Evolutionary conservation across 179 eudicot species (phyloP).

Genomic region (Silene vulgaris): DNA sequence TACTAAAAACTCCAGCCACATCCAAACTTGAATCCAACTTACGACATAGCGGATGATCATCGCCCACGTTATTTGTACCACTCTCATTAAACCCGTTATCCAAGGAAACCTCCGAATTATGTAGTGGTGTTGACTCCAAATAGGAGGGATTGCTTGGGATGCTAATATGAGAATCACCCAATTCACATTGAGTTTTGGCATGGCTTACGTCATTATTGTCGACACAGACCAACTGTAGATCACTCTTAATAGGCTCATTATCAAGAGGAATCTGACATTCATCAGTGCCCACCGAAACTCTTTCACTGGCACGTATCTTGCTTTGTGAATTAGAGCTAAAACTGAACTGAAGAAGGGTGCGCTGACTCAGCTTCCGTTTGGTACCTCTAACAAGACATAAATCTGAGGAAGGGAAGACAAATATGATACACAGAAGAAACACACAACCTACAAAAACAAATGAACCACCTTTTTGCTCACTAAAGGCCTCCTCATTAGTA

Average conservation of each 20-base stretch:
- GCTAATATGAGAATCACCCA: constrained; percentile 10
- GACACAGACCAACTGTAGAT: constrained; percentile 16
- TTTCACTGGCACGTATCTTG: constrained; percentile 19
- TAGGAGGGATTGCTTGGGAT: constrained; percentile 15
- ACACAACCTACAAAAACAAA: not conserved
- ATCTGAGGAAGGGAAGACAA: constrained; percentile 44
- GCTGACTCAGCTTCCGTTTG: constrained; percentile 73
- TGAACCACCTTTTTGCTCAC: not conserved
- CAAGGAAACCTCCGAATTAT: constrained; percentile 15
- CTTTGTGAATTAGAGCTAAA: constrained; percentile 38
- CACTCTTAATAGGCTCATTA: constrained; percentile 20
- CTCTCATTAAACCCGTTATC: constrained; percentile 27
- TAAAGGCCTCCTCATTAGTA: not conserved
- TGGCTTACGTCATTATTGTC: constrained; percentile 22
- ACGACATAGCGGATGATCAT: constrained; percentile 16
- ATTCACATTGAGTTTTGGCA: constrained; percentile 19
- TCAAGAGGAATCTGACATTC: constrained; percentile 22
- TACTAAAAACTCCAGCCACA: constrained; percentile 26
- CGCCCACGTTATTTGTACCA: constrained; percentile 17
- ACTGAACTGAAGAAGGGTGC: constrained; percentile 77
- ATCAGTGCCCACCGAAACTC: constrained; percentile 20
- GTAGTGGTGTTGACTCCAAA: constrained; percentile 21
- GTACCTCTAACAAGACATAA: constrained; percentile 64
- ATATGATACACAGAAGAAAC: not conserved
- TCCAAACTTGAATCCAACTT: constrained; percentile 29